Percentiles rank a stretch among this genome's conserved stretches.
These are phyloP conservation scores for Russula earlei DNA, from an alignment of 768 basidiomycete species.

Conservation along the genomic window DNA sequence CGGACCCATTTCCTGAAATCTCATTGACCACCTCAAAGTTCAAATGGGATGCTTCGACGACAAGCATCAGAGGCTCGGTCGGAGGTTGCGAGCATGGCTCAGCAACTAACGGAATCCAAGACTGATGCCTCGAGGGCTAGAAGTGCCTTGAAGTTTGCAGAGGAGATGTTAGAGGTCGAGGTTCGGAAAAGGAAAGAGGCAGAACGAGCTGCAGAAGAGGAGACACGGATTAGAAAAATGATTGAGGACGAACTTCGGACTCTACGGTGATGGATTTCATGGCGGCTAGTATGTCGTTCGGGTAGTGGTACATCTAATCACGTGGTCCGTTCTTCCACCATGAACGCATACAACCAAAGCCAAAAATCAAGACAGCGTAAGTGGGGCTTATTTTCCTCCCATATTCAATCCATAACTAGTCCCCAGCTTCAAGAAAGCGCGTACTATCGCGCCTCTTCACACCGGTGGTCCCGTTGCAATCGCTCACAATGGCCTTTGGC, in stretches of 20 bases:
- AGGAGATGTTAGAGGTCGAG: conserved; percentile 55
- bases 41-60: conserved; percentile 55
- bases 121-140: conserved; percentile 48
- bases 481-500: conserved; percentile 63
- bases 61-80: conserved; percentile 63
- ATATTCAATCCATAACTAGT: not conserved
- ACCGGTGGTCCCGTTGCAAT: conserved; percentile 82
- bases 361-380: conserved; percentile 48
- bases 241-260: conserved; percentile 43
- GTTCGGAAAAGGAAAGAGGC: conserved; percentile 46
- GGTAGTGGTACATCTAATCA: not conserved
- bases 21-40: conserved; percentile 53
- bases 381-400: conserved; percentile 21
- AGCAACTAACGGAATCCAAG: conserved; percentile 59
- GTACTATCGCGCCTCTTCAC: conserved; percentile 70
- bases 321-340: not conserved
- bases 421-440: conserved; percentile 66
- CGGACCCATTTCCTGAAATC: conserved; percentile 25
- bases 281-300: too few species aligned
- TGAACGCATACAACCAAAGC: conserved; percentile 19
- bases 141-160: conserved; percentile 43
- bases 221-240: conserved; percentile 34
- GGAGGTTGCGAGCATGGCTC: conserved; percentile 53
- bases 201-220: conserved; percentile 44
- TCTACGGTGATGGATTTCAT: conserved; percentile 20